phyloP scores from a whole-genome alignment of 202 grass and related monocot species.

The Panicum hallii region DNA sequence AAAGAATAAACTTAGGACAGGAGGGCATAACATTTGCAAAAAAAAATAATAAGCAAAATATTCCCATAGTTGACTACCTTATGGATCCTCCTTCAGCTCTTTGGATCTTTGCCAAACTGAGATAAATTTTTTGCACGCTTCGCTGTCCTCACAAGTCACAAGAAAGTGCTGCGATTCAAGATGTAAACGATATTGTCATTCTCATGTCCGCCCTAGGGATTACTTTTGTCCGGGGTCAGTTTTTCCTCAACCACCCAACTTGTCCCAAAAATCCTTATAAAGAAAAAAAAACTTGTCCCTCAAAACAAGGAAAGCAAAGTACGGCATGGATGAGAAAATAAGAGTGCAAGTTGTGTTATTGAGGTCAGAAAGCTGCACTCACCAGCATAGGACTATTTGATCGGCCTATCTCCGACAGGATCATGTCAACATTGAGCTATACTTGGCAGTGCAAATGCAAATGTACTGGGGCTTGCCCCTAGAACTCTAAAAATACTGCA shows the following conservation, averaged over 20 bases:
- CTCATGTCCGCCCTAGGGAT: background rate
- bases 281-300: too few species aligned
- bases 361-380: background rate
- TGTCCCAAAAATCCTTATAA: background rate
- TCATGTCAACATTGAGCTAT: background rate
- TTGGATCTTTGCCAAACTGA: background rate
- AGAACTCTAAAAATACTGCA: background rate
- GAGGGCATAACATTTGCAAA: background rate
- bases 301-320: background rate
- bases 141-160: slow-evolving; percentile 12
- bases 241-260: background rate
- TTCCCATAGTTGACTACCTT: background rate
- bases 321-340: background rate
- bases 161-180: background rate
- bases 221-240: background rate
- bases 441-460: background rate
- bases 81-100: slow-evolving; percentile 1
- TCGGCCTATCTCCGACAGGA: background rate
- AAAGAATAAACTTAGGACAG: too few species aligned
- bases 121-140: background rate
- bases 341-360: background rate
- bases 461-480: background rate
- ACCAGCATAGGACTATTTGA: background rate
- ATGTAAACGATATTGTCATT: slow-evolving; percentile 9
- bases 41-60: background rate